A percentile compares a stretch with the other conserved stretches of the same genome.
These are phyloP conservation scores for Sambucus nigra DNA, from an alignment of 129 eudicot genomes.

Conservation along the genomic window DNA sequence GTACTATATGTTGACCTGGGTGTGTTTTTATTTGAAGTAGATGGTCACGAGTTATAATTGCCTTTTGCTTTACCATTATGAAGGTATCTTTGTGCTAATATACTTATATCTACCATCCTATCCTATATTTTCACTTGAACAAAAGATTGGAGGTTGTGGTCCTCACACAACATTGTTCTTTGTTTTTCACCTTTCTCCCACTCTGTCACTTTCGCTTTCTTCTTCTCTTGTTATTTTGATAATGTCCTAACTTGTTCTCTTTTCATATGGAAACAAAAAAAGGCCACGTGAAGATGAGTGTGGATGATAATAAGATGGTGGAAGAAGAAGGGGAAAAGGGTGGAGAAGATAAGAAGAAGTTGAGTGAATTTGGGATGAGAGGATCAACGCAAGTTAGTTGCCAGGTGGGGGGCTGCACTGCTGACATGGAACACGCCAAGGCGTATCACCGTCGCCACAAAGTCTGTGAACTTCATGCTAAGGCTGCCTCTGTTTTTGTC, in stretches of 20 bases:
- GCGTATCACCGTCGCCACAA: constrained; percentile 43
- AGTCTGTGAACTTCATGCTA: constrained; percentile 43
- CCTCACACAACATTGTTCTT: constrained; percentile 17
- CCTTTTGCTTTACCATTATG: not conserved
- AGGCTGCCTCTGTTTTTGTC: constrained; percentile 27
- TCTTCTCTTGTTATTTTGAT: not conserved
- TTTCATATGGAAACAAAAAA: constrained; percentile 17
- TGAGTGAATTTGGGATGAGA: constrained; percentile 4
- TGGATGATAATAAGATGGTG: constrained; percentile 3
- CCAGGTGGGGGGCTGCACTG: constrained; percentile 32
- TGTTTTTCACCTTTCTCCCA: constrained; percentile 1
- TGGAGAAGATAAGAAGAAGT: not conserved
- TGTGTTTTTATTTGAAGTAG: no score
- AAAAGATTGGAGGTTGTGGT: constrained; percentile 27
- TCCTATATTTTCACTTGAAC: constrained; percentile 3
- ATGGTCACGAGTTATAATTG: no score
- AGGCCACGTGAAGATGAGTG: constrained; percentile 15
- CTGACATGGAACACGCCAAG: constrained; percentile 34
- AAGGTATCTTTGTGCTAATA: not conserved
- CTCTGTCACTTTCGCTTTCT: constrained; percentile 10
- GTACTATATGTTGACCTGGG: no score
- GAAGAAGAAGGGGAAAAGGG: constrained; percentile 9
- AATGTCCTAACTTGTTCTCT: not conserved
- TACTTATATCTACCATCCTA: constrained; percentile 4
- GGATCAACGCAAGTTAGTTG: constrained; percentile 18